These are phyloP conservation scores for Leccinum broughii DNA, from an alignment of 768 basidiomycete species.

Conservation along the genomic window DNA sequence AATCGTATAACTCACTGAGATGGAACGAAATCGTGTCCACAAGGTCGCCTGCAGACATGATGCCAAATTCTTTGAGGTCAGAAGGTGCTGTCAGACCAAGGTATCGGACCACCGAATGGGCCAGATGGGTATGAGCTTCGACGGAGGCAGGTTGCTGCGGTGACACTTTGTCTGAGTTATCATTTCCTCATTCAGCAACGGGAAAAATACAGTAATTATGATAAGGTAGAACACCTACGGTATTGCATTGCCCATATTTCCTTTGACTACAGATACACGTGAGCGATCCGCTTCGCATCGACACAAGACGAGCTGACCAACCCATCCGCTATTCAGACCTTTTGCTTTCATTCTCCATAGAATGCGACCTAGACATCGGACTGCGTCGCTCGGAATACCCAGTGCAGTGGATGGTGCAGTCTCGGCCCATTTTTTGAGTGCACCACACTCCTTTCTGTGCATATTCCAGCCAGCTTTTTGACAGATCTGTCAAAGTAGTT, in stretches of 20 bases:
- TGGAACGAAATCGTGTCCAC: conserved; percentile 60
- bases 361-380: conserved; percentile 77
- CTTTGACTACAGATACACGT: conserved; percentile 43
- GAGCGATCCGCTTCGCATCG: background rate
- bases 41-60: conserved; percentile 60
- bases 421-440: conserved; percentile 59
- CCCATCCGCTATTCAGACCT: conserved; percentile 57
- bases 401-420: conserved; percentile 48
- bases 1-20: no score
- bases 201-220: background rate
- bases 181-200: conserved; percentile 1
- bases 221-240: conserved; percentile 47
- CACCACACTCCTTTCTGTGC: conserved; percentile 79
- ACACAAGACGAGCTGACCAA: conserved; percentile 33
- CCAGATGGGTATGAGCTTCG: conserved; percentile 66
- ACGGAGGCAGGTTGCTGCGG: conserved; percentile 45
- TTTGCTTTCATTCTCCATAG: conserved; percentile 63
- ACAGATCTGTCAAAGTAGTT: conserved; percentile 50
- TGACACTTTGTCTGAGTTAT: conserved; percentile 53
- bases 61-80: conserved; percentile 57
- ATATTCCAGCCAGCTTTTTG: conserved; percentile 71
- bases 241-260: conserved; percentile 75
- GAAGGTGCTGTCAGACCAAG: conserved; percentile 58
- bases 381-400: conserved; percentile 69
- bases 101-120: conserved; percentile 74